Evolutionary conservation across 179 eudicot species (phyloP).

Genomic region (Spergularia azorica): DNA sequence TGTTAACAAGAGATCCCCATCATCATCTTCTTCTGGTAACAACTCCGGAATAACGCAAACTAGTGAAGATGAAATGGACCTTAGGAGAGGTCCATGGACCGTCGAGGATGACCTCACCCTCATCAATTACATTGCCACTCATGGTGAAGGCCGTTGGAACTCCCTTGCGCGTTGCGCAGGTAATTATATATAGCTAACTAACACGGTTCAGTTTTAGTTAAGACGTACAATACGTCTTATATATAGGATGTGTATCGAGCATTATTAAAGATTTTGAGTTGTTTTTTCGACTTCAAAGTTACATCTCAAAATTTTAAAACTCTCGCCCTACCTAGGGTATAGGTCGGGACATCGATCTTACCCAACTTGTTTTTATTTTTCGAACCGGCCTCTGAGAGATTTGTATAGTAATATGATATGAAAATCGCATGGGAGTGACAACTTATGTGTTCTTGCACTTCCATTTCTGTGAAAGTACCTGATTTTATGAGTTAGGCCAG

Average conservation of each 20-base stretch:
- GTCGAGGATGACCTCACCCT: slow-evolving; percentile 77
- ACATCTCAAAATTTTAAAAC: no score
- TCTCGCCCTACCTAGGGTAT: no score
- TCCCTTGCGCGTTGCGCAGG: slow-evolving; percentile 85
- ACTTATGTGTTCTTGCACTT: slow-evolving; percentile 14
- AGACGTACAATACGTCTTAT: no score
- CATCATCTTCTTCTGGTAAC: not conserved
- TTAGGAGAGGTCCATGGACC: slow-evolving; percentile 87
- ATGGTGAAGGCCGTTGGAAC: slow-evolving; percentile 92
- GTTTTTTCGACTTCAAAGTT: no score
- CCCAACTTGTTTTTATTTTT: not conserved
- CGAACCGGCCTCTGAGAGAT: no score
- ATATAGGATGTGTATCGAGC: no score
- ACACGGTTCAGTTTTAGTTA: no score
- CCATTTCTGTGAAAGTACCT: slow-evolving; percentile 21
- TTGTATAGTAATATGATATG: not conserved
- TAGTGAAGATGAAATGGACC: slow-evolving; percentile 50
- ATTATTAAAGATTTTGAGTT: no score
- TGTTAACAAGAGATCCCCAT: slow-evolving; percentile 9
- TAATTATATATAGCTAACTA: slow-evolving; percentile 12
- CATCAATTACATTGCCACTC: slow-evolving; percentile 61
- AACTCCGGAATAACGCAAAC: slow-evolving; percentile 18
- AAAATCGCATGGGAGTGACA: not conserved
- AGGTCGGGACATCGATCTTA: no score
- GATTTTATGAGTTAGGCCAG: slow-evolving; percentile 25